Evolutionary conservation across 495 filamentous ascomycete species (phyloP).

Genomic region (Acidiella bohemica): DNA sequence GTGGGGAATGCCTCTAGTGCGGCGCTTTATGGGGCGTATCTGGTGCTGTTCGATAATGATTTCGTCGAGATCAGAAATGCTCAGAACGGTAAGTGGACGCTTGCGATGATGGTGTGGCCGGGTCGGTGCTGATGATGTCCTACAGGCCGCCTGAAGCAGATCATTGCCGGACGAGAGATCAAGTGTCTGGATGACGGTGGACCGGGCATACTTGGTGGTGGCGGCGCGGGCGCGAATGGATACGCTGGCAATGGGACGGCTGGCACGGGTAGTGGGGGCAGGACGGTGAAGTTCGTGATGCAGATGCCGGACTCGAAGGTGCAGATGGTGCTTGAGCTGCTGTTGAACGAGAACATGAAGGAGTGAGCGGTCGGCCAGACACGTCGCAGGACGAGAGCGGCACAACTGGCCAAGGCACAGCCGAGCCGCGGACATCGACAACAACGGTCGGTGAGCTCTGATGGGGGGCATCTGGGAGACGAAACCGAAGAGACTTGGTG

Average conservation of each 20-base stretch:
- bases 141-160: conserved; percentile 79
- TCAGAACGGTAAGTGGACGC: no score
- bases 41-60: conserved; percentile 55
- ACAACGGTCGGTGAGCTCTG: no score
- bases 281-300: conserved; percentile 87
- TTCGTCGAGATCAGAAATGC: conserved; percentile 96
- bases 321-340: conserved; percentile 80
- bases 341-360: conserved; percentile 60
- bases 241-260: background rate
- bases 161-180: conserved; percentile 81
- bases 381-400: no score
- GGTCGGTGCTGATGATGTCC: no score
- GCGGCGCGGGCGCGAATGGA: conserved; percentile 27
- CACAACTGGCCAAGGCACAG: no score
- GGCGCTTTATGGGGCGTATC: conserved; percentile 49
- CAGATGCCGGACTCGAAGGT: conserved; percentile 76
- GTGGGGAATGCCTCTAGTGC: conserved; percentile 80
- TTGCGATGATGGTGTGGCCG: no score
- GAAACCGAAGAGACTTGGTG: no score
- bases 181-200: conserved; percentile 78
- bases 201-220: conserved; percentile 26
- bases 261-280: conserved; percentile 22
- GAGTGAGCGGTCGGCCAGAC: no score
- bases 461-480: no score
- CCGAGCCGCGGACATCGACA: no score